Evolutionary conservation across 1,284 basidiomycete genomes (phyloP).

Genomic region (Ceratorhiza oryzae-sativae): DNA sequence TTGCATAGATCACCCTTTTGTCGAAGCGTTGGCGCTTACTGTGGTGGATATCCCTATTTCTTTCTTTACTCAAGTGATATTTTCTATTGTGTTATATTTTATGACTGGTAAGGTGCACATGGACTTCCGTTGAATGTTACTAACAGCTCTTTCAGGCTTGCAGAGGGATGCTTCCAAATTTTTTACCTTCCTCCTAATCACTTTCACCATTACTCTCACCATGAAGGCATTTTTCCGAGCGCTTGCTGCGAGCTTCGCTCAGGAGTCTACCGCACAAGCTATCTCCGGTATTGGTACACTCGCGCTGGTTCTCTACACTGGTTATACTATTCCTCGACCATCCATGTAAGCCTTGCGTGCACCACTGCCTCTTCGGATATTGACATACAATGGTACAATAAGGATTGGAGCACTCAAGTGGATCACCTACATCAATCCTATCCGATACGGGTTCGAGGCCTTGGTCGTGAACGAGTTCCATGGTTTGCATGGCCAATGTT

Average conservation of each 20-base stretch:
- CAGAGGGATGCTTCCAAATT: conserved; percentile 57
- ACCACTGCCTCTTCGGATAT: neutral
- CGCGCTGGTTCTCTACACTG: conserved; percentile 68
- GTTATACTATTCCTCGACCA: conserved; percentile 72
- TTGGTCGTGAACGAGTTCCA: conserved; percentile 66
- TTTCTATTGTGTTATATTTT: conserved; percentile 69
- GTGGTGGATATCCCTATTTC: conserved; percentile 75
- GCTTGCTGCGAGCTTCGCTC: conserved; percentile 62
- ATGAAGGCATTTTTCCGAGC: conserved; percentile 70
- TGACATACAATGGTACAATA: neutral
- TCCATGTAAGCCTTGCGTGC: conserved; percentile 10
- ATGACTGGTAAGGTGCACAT: conserved; percentile 55
- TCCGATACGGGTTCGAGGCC: conserved; percentile 62
- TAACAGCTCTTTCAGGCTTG: conserved; percentile 41
- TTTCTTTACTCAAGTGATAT: conserved; percentile 59
- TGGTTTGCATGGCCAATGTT: conserved; percentile 55
- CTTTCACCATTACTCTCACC: conserved; percentile 64
- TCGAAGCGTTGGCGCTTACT: conserved; percentile 71
- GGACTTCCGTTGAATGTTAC: neutral
- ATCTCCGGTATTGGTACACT: conserved; percentile 64
- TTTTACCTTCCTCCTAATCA: conserved; percentile 69
- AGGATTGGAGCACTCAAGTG: conserved; percentile 34
- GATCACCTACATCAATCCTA: conserved; percentile 51
- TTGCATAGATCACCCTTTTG: conserved; percentile 62
- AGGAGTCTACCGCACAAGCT: conserved; percentile 64